Base-by-base conservation (phyloP, 257 asterid species). In the Jaltomata sinuosa region DNA sequence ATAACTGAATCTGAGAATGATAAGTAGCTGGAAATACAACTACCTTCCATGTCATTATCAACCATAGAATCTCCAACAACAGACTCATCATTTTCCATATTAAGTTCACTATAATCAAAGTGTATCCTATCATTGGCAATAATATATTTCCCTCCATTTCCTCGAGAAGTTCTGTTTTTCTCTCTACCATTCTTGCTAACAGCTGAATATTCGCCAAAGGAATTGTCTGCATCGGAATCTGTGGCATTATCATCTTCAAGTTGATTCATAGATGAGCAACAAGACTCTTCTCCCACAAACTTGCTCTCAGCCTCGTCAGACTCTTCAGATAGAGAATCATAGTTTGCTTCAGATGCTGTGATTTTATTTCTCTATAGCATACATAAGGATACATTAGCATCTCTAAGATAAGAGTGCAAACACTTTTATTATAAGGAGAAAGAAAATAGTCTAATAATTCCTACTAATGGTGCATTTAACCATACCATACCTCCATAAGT, bases 301-400 rank as follows among this genome's bases (percentile, higher is more conserved):
- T 94, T 89, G 87, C 98, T 95, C 86, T 95, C 98, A 47, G 94
- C 98, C 90, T 95, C 99, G 49, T 95, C 97, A 4, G 97, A 95
- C 87, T 84, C 94, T 10, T 92, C 96, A 11, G 98, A 95, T 87
- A 87, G 85, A 85, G 88, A 91, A 87, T 91, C 94, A 64, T 88
- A 89, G 22, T 89, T 90, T 87, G 81, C 85, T 76, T 83, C 84
- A 40, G 81, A 76, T 15, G 83, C 83, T 78, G 89, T 82, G 72
- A 74, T 72, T 59, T 82, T 54, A 11, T 86, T 90, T 81, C 81
- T 91, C 98, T 93, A 81, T 68, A 84, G 42, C 25, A 65, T 40
- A 87, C 57, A 32, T 47, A 82, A 80, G 29, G 83, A 77, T 50
- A 49, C 25, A 84, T 68, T 21, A 74, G 84, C 84, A 81, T 85